Evolutionary conservation across 2,329 filamentous ascomycete genomes (phyloP), one percentile per base, ranked within the genome.

Genomic region (Leptodontidium sp.): DNA sequence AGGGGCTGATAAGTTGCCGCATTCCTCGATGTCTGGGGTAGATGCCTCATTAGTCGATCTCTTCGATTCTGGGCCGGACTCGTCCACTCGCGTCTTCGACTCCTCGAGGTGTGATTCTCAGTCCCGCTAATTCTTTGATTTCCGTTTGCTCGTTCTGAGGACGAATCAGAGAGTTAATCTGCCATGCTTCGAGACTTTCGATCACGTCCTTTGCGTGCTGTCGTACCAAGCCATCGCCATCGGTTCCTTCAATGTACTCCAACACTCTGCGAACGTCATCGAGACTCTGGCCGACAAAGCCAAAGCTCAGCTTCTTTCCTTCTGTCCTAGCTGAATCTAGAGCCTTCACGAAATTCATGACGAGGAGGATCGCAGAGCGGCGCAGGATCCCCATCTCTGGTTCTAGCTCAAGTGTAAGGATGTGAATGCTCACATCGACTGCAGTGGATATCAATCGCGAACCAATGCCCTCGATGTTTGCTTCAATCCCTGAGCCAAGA

Each of bases 191-290:
- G 69, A 93, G 76, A 61, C 87, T 90, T 77, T 93, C 91, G 12
- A 89, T 78, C n/a, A 90, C 89, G 73, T 89, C 89, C 40, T 80
- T 81, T 2, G 90, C 90, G 78, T 93, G 90, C 73, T 89, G 84
- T 70, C 84, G 84, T 12, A 92, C 91, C 52, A 94, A 79, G 0
- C 86, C 90, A 76, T 94, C 91, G 29, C 83, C 85, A 78, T 94
- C 91, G 29, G 88, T 89, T 49, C 81, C 83, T 7, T 84, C 83
- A n/a, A 92, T 83, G 78, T 93, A 93, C 63, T 80, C 79, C 50
- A 93, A 77, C 11, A 90, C 86, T 59, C 86, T 83, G 73, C 84
- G 79, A n/a, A 93, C 85, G 65, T 93, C 88, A 35, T 84, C 82
- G 62, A 87, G 83, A 74, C 86, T 90, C 70, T 83, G 79, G 17